Percentiles rank a stretch among this genome's conserved stretches.
Conservation (phyloP, 106 monocot species). For the Posidonia australis region DNA sequence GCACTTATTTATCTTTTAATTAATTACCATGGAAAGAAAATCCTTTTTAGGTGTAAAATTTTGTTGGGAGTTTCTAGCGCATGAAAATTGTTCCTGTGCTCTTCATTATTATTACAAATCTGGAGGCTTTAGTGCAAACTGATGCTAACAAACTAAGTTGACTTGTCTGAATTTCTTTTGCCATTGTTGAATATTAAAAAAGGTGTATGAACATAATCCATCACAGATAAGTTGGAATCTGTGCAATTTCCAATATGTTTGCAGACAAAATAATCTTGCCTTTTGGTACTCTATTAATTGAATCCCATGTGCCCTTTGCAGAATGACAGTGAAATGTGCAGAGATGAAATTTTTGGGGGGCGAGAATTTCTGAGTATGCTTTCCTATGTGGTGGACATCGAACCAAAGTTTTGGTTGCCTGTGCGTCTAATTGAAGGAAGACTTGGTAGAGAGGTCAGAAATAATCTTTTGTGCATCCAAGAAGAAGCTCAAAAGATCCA, state of each 20-base stretch:
- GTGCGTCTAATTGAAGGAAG: slow-evolving; percentile 75
- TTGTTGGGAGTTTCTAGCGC: too few species aligned
- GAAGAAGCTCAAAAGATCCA: slow-evolving; percentile 64
- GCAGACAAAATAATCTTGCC: neutral
- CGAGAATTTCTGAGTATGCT: slow-evolving; percentile 42
- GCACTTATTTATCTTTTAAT: too few species aligned
- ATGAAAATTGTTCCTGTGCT: too few species aligned
- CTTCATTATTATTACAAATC: neutral
- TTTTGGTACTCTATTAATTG: neutral
- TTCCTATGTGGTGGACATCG: slow-evolving; percentile 62
- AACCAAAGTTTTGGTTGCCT: slow-evolving; percentile 84
- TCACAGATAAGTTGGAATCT: neutral
- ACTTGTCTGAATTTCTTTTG: neutral
- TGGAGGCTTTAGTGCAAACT: neutral
- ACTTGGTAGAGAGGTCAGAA: slow-evolving; percentile 61
- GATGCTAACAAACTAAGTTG: neutral
- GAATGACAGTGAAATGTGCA: slow-evolving; percentile 9
- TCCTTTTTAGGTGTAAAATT: too few species aligned
- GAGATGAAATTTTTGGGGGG: slow-evolving; percentile 6
- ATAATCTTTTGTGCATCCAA: slow-evolving; percentile 44
- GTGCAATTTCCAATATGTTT: neutral
- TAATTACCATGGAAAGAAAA: too few species aligned
- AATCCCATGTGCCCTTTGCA: slow-evolving; percentile 14
- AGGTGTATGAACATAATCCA: neutral
- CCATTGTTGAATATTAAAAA: neutral